Base-by-base conservation (phyloP, 2,329 filamentous ascomycete genomes). In the Alternaria incomplexa region DNA sequence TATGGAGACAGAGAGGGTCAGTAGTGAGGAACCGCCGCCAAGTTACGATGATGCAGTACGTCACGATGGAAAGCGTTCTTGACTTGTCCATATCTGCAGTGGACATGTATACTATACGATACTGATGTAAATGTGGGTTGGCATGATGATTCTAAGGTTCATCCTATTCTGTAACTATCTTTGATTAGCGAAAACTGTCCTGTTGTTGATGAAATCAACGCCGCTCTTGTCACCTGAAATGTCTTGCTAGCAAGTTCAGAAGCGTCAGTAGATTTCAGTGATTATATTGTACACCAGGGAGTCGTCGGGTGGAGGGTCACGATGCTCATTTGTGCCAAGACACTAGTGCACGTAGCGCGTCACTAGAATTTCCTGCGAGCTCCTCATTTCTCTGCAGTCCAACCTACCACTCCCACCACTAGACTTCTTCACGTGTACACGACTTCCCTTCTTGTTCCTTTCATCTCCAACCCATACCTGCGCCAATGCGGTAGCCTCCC, bases 401-500 rank as follows among this genome's bases (percentile, higher is more conserved):
- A 52, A 69, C 57, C 57, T 67, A 54, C 54, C 47, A 40, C 20
- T 40, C 30, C 48, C 30, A 25, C 53, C 25, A 40, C 30, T 44
- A 55, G 46, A 56, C 51, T 64, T 67, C 22, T 62, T 67, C 60
- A 28, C 54, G 61, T 51, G 54, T 48, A 46, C 25, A 61, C 45
- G 51, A 56, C 48, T 52, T 26, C 68, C 43, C 45, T 44, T 45
- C 28, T 28, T 23, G 47, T 58, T 61, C 40, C 45, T 15, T 67
- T 45, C 64, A 52, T 40, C 48, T 52, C 32, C 22, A 22, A 52
- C 20, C 50, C 43, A 47, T 17, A 57, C 56, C 50, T 61, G 36
- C 52, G 57, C 68, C 69, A 63, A 78, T 79, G 76, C 73, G 63
- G 66, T 76, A 78, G 71, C 68, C 71, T 62, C 30, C 65, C 26